phyloP scores from a whole-genome alignment of 371 early-diverging fungal species.

The Funneliformis caledonium region DNA sequence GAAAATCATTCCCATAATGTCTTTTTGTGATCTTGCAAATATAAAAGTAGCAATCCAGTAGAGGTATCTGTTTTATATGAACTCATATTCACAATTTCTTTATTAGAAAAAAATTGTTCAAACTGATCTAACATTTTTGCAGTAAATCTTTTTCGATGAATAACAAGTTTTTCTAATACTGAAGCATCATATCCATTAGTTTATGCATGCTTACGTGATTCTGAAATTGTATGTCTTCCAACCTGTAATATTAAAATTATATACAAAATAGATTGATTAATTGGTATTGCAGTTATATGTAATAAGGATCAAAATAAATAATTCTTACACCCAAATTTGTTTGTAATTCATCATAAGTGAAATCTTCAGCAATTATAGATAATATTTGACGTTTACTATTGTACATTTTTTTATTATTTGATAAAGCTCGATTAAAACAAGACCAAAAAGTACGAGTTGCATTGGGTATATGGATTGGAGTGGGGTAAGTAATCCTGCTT shows the following conservation, averaged over 20 bases:
- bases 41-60: background rate
- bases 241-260: too few species aligned
- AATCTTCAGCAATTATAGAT: conserved; percentile 17
- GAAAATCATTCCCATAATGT: background rate
- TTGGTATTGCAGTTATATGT: too few species aligned
- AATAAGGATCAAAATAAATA: background rate
- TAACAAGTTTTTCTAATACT: too few species aligned
- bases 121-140: background rate
- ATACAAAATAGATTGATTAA: background rate
- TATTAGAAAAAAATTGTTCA: too few species aligned
- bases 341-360: too few species aligned
- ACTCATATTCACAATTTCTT: background rate
- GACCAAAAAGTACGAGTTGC: background rate
- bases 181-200: background rate
- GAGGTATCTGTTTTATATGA: conserved; percentile 19
- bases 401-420: background rate
- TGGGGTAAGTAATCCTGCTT: background rate
- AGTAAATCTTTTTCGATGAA: background rate
- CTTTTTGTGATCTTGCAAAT: too few species aligned
- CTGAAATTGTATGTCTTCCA: background rate
- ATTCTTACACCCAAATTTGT: conserved; percentile 3
- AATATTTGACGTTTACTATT: background rate
- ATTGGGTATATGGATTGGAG: background rate
- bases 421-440: background rate
- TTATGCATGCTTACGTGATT: background rate